A percentile compares a stretch with the other conserved stretches of the same genome.
Conservation (phyloP, 768 basidiomycete genomes). For the Infundibulicybe gibba region DNA sequence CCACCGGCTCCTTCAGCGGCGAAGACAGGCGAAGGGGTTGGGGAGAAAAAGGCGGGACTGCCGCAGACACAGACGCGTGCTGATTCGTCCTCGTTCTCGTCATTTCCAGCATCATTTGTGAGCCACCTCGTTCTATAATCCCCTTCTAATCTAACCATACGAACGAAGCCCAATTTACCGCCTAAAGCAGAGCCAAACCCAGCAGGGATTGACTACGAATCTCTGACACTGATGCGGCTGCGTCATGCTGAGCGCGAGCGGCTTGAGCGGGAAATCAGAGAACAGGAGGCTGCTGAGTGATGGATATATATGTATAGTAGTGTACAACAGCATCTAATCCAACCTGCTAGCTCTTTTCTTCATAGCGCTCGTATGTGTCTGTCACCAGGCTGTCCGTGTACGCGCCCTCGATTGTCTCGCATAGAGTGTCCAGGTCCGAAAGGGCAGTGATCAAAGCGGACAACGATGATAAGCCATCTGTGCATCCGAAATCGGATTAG, state of each 20-base stretch:
- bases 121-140: slow-evolving; percentile 15
- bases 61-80: slow-evolving; percentile 25
- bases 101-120: slow-evolving; percentile 60
- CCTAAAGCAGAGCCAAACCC: slow-evolving; percentile 16
- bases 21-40: background rate
- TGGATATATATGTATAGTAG: background rate
- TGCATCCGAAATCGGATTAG: background rate
- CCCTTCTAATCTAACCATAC: slow-evolving; percentile 6
- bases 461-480: slow-evolving; percentile 86
- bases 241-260: slow-evolving; percentile 78
- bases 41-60: slow-evolving; percentile 15
- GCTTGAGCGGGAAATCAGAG: slow-evolving; percentile 73
- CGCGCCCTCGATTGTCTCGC: slow-evolving; percentile 62
- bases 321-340: background rate
- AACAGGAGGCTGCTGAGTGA: slow-evolving; percentile 53
- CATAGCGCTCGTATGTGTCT: slow-evolving; percentile 62
- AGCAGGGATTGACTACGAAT: slow-evolving; percentile 69
- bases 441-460: slow-evolving; percentile 77
- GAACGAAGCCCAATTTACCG: slow-evolving; percentile 20
- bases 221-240: slow-evolving; percentile 74
- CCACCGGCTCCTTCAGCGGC: slow-evolving; percentile 6
- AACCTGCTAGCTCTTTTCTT: slow-evolving; percentile 52
- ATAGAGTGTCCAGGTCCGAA: slow-evolving; percentile 73
- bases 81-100: slow-evolving; percentile 44
- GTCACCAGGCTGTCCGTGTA: slow-evolving; percentile 59